Conservation (phyloP, 345 rosid genomes). For the Clausena lansium region DNA sequence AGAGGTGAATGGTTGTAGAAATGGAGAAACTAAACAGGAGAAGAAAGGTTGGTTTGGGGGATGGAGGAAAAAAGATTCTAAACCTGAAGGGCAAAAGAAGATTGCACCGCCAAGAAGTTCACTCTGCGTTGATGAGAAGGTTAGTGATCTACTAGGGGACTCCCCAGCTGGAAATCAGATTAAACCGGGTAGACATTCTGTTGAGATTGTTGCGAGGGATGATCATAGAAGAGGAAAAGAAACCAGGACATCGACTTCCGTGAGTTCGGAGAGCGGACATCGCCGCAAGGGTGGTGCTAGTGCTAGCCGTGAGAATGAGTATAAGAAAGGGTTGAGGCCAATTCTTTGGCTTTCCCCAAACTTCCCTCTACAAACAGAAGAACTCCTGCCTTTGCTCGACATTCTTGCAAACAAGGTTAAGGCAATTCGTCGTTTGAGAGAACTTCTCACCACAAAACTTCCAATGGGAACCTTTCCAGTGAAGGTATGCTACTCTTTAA, state of each 20-base stretch:
- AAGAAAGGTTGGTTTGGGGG: conserved; percentile 98
- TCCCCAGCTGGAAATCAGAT: conserved; percentile 57
- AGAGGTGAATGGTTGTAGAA: conserved; percentile 45
- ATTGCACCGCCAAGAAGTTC: conserved; percentile 75
- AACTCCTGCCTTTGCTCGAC: conserved; percentile 92
- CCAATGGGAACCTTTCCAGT: conserved; percentile 94
- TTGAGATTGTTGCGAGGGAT: conserved; percentile 63
- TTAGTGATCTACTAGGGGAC: conserved; percentile 72
- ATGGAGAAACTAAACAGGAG: conserved; percentile 59
- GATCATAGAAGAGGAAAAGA: conserved; percentile 65
- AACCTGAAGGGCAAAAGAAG: conserved; percentile 62
- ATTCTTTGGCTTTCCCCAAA: conserved; percentile 86
- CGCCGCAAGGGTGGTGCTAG: conserved; percentile 48
- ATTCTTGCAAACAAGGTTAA: conserved; percentile 98
- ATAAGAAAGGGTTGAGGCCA: conserved; percentile 91
- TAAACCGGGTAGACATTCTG: conserved; percentile 82
- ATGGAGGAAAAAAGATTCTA: conserved; percentile 79
- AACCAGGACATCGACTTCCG: conserved; percentile 43
- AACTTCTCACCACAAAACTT: conserved; percentile 91
- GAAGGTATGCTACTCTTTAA: conserved; percentile 52
- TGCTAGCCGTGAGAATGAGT: conserved; percentile 70
- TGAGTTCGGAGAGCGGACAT: conserved; percentile 39
- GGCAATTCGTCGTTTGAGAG: conserved; percentile 94
- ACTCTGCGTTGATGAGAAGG: conserved; percentile 81
- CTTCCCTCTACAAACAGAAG: conserved; percentile 90